A percentile compares a stretch with the other conserved stretches of the same genome.
phyloP scores from a whole-genome alignment of 2,329 filamentous ascomycete genomes.

The Colletotrichum agaves region DNA sequence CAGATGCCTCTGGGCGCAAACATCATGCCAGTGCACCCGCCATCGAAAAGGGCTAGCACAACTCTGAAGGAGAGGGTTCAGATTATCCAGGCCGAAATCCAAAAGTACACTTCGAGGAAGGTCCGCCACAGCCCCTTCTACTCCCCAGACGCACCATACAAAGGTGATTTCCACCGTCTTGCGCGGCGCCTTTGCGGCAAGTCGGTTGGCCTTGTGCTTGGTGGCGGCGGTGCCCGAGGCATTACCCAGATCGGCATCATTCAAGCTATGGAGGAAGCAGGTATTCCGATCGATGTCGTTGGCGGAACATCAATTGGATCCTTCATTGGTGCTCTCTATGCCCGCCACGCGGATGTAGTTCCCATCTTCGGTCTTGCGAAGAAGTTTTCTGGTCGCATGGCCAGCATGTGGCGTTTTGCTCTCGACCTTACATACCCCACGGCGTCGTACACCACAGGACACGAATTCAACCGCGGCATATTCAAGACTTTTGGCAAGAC shows the following conservation, averaged over 20 bases:
- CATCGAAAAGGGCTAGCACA: conserved; percentile 81
- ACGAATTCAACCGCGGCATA: conserved; percentile 98
- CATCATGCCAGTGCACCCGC: conserved; percentile 79
- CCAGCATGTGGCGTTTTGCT: conserved; percentile 98
- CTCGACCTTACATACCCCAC: conserved; percentile 96
- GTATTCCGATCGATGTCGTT: conserved; percentile 94
- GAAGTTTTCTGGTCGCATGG: conserved; percentile 98
- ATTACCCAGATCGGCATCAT: conserved; percentile 96
- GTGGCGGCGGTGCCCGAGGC: conserved; percentile 91
- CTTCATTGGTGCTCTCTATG: conserved; percentile 95
- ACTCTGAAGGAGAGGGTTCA: conserved; percentile 93
- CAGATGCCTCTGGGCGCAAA: conserved; percentile 91
- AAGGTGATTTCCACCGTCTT: conserved; percentile 95
- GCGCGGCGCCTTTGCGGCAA: conserved; percentile 92
- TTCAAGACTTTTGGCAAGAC: conserved; percentile 98
- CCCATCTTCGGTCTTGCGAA: conserved; percentile 97
- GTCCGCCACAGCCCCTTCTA: conserved; percentile 91
- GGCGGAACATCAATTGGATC: conserved; percentile 96
- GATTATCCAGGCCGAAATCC: conserved; percentile 94
- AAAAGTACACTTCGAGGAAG: conserved; percentile 95
- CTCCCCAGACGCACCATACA: conserved; percentile 90
- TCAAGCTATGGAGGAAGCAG: conserved; percentile 92
- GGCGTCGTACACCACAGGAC: conserved; percentile 95
- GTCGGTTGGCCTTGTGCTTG: conserved; percentile 92
- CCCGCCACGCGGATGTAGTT: conserved; percentile 94